Evolutionary conservation across 169 alveolate genomes (phyloP).

Genomic region (Plasmodium blacklocki): DNA sequence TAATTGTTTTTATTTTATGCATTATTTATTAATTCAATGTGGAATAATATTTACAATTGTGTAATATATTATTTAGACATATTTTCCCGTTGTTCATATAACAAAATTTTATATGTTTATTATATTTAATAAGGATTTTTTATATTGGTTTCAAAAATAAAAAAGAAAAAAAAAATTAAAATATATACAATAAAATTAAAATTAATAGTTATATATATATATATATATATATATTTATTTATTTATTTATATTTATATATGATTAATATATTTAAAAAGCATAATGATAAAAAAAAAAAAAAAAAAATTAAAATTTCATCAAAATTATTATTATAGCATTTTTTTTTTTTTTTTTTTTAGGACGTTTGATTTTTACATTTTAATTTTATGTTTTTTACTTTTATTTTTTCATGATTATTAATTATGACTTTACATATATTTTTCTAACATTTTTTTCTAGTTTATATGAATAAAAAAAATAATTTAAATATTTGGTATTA

Average conservation of each 20-base stretch:
- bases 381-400: background rate
- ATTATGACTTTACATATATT: conserved; percentile 4
- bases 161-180: conserved; percentile 25
- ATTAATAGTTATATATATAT: conserved; percentile 4
- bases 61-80: conserved; percentile 46
- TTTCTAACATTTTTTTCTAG: no score
- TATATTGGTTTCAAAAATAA: conserved; percentile 10
- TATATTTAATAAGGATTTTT: conserved; percentile 40
- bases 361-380: background rate
- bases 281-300: conserved; percentile 6
- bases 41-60: conserved; percentile 57
- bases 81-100: conserved; percentile 56
- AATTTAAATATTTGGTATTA: conserved; percentile 28
- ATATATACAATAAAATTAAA: conserved; percentile 45
- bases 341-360: conserved; percentile 5
- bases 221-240: background rate
- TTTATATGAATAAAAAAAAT: conserved; percentile 22
- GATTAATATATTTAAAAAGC: background rate
- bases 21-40: conserved; percentile 68
- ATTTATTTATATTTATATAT: no score
- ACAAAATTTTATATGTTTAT: conserved; percentile 33
- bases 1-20: conserved; percentile 55
- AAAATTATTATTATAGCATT: background rate
- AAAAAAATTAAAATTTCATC: conserved; percentile 1
- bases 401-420: conserved; percentile 1